Evolutionary conservation across 345 rosid genomes (phyloP).

Genomic region (Eucalyptus urophylla): DNA sequence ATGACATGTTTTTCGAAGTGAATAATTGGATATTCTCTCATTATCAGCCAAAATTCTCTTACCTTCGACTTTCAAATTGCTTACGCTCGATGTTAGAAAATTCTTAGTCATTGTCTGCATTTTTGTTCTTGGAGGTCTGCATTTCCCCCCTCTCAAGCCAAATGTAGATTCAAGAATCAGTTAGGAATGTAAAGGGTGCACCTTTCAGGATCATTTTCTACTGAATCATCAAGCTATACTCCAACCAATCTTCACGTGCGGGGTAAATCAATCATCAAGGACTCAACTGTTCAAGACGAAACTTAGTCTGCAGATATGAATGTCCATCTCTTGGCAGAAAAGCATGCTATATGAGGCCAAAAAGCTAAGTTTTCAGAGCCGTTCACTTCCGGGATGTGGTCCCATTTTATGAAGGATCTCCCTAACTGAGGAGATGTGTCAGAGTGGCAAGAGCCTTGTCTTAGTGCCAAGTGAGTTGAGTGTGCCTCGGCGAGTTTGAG

Average conservation of each 20-base stretch:
- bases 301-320: not conserved
- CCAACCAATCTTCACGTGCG: not conserved
- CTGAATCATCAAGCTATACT: not conserved
- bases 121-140: not conserved
- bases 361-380: not conserved
- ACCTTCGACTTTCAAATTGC: not conserved
- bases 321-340: not conserved
- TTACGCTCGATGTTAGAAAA: fast-evolving
- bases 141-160: not conserved
- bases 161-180: not conserved
- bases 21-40: not conserved
- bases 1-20: not conserved
- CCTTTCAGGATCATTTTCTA: not conserved
- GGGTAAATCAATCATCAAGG: not conserved
- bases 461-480: not conserved
- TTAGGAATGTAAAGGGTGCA: not conserved
- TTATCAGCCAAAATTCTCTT: not conserved
- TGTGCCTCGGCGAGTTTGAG: not conserved
- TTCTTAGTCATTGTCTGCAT: not conserved
- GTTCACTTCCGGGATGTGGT: not conserved
- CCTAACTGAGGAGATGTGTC: not conserved
- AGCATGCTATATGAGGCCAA: not conserved
- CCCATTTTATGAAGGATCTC: not conserved
- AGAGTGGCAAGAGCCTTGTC: not conserved
- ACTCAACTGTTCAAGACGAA: not conserved